Percentiles rank a stretch among this genome's conserved stretches.
These are phyloP conservation scores for Irpex lacteus DNA, from an alignment of 1,284 basidiomycete genomes.

Conservation along the genomic window DNA sequence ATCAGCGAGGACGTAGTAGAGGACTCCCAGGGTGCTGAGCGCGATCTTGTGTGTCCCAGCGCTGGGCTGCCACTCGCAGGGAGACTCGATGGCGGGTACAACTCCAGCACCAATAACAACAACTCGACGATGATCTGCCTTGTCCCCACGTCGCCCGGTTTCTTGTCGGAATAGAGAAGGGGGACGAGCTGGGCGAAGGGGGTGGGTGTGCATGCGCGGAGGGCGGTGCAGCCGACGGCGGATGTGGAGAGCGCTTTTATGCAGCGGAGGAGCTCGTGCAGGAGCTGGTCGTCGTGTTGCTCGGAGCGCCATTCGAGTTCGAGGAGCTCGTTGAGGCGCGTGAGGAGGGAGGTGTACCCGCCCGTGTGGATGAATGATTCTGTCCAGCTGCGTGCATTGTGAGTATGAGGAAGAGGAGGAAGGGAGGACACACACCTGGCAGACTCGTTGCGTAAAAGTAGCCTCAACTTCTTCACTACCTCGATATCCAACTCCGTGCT, in stretches of 20 bases:
- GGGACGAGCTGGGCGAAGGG: slow-evolving; percentile 84
- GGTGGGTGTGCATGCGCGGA: slow-evolving; percentile 79
- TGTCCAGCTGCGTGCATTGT: slow-evolving; percentile 68
- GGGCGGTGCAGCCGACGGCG: slow-evolving; percentile 77
- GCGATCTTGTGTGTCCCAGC: slow-evolving; percentile 23
- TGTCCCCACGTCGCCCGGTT: slow-evolving; percentile 89
- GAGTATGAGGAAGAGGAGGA: too few relatives aligned
- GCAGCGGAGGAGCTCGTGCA: slow-evolving; percentile 91
- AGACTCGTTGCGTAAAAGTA: slow-evolving; percentile 83
- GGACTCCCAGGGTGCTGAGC: slow-evolving; percentile 26
- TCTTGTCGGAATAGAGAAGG: slow-evolving; percentile 94
- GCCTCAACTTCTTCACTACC: slow-evolving; percentile 70
- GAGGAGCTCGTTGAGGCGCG: slow-evolving; percentile 87
- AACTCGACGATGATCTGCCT: slow-evolving; percentile 91
- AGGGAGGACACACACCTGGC: slow-evolving; percentile 53
- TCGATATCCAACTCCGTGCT: slow-evolving; percentile 73
- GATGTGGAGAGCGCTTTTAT: slow-evolving; percentile 93
- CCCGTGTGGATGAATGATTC: slow-evolving; percentile 81
- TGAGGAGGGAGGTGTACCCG: slow-evolving; percentile 84
- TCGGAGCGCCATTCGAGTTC: slow-evolving; percentile 98
- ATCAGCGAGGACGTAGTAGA: too few relatives aligned
- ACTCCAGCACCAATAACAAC: slow-evolving; percentile 77
- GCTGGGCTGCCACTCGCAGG: slow-evolving; percentile 34
- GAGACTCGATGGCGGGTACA: slow-evolving; percentile 72
- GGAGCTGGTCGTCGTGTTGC: slow-evolving; percentile 93